These are phyloP conservation scores for Trypanosomatidae sp. DNA, from an alignment of 208 protist genomes.

Conservation along the genomic window DNA sequence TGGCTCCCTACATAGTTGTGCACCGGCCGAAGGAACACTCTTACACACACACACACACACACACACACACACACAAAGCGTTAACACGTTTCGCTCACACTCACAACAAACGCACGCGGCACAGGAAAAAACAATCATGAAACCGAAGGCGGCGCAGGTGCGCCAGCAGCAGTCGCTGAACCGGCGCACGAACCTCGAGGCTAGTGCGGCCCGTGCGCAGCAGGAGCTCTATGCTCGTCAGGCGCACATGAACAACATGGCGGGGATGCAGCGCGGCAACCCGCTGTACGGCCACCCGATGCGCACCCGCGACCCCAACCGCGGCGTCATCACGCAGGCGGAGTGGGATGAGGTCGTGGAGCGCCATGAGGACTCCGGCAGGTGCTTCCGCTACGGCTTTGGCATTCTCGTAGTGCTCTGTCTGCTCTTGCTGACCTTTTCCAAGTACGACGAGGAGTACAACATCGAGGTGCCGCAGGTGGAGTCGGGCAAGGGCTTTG, in stretches of 20 bases:
- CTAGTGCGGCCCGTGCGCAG: constrained; percentile 43
- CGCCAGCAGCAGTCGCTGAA: constrained; percentile 75
- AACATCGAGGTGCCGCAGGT: constrained; percentile 84
- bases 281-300: constrained; percentile 15
- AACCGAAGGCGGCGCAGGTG: constrained; percentile 64
- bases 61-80: too few species aligned
- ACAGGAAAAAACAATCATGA: too few species aligned
- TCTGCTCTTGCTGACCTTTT: constrained; percentile 47
- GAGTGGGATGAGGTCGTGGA: constrained; percentile 85
- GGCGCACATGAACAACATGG: constrained; percentile 19
- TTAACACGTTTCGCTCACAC: too few species aligned
- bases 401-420: constrained; percentile 43
- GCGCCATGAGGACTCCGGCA: constrained; percentile 74
- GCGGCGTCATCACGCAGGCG: constrained; percentile 68
- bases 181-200: constrained; percentile 49
- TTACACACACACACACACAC: too few species aligned
- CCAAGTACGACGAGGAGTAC: constrained; percentile 88
- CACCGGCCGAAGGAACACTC: too few species aligned
- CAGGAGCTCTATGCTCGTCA: constrained; percentile 25
- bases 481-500: constrained; percentile 73
- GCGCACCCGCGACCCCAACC: constrained; percentile 53
- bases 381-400: constrained; percentile 66
- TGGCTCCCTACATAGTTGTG: too few species aligned
- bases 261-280: background rate
- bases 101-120: too few species aligned